These are phyloP conservation scores for Turnera subulata DNA, from an alignment of 345 rosid genomes.

Conservation along the genomic window DNA sequence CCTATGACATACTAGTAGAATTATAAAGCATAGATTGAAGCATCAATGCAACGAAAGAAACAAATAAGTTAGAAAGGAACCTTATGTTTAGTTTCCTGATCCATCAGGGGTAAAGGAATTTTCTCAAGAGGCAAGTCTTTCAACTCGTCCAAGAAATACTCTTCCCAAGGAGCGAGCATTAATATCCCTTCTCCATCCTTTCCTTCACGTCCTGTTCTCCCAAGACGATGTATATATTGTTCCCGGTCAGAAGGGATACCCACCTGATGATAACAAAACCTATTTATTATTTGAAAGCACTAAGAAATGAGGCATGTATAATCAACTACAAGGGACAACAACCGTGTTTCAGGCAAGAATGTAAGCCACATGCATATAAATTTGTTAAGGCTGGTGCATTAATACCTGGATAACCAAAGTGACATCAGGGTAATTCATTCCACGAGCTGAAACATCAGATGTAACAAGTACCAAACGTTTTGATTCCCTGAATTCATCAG, in stretches of 20 bases:
- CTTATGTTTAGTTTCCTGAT: constrained; percentile 53
- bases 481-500: constrained; percentile 82
- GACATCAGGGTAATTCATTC: constrained; percentile 95
- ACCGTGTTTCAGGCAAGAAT: no score
- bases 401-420: constrained; percentile 92
- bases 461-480: constrained; percentile 72
- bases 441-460: constrained; percentile 91
- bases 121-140: constrained; percentile 76
- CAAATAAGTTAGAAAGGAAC: constrained; percentile 28
- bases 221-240: constrained; percentile 84
- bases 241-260: constrained; percentile 78
- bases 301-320: background rate
- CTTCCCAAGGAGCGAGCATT: constrained; percentile 94
- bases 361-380: background rate
- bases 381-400: background rate
- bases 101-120: constrained; percentile 49
- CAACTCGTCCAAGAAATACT: constrained; percentile 76
- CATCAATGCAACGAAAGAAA: constrained; percentile 6
- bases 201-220: constrained; percentile 88
- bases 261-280: constrained; percentile 41
- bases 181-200: constrained; percentile 83
- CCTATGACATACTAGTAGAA: no score
- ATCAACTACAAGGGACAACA: no score
- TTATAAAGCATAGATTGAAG: no score
- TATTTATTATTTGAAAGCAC: background rate